phyloP scores from a whole-genome alignment of 768 basidiomycete species.

The Glaciozyma martinii region DNA sequence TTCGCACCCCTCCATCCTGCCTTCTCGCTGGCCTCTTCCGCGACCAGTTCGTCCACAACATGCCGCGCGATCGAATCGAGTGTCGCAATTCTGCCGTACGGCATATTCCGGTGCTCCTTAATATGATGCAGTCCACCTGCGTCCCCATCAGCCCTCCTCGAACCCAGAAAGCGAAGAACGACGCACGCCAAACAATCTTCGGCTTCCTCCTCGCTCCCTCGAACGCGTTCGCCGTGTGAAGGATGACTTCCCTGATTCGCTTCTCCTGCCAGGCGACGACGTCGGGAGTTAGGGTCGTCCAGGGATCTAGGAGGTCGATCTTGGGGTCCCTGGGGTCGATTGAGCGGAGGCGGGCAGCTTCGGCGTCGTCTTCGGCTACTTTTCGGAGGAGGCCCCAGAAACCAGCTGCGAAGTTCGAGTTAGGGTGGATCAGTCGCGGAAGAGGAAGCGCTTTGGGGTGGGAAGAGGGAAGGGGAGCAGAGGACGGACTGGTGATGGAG shows the following conservation, averaged over 20 bases:
- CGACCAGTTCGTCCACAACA: constrained; percentile 13
- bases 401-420: constrained; percentile 6
- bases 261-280: constrained; percentile 10
- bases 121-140: constrained; percentile 16
- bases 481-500: background rate
- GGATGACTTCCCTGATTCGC: constrained; percentile 5
- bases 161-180: no score
- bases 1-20: no score
- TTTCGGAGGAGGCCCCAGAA: constrained; percentile 23
- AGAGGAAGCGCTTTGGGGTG: no score
- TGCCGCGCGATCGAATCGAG: constrained; percentile 18
- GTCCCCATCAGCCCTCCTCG: background rate
- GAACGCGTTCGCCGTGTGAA: constrained; percentile 6
- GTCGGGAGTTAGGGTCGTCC: no score
- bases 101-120: constrained; percentile 11
- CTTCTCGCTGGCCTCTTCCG: no score
- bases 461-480: no score
- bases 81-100: constrained; percentile 7
- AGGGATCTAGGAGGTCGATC: no score
- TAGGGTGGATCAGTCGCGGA: no score
- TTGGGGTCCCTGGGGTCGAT: background rate
- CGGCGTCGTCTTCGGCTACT: constrained; percentile 9
- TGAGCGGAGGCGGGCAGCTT: background rate
- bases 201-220: constrained; percentile 3
- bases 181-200: constrained; percentile 19